Conservation (phyloP, 140 eudicot genomes). For the Oenanthe javanica region DNA sequence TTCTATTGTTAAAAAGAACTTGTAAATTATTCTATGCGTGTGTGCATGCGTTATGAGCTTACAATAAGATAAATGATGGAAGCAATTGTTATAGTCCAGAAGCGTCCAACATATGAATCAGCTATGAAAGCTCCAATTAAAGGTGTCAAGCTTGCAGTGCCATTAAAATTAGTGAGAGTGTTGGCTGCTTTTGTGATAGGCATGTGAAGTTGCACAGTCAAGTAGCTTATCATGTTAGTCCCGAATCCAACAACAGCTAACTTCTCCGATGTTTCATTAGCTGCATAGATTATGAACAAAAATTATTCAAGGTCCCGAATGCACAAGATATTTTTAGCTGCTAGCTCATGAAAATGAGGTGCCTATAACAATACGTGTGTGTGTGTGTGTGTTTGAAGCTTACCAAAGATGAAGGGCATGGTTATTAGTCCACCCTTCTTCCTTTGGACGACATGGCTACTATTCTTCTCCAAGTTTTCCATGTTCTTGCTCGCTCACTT, state of each 20-base stretch:
- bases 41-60: conserved; percentile 9
- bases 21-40: not conserved
- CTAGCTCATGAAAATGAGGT: not conserved
- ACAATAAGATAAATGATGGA: conserved; percentile 68
- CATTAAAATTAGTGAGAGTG: conserved; percentile 79
- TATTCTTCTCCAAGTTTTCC: conserved; percentile 24
- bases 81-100: conserved; percentile 88
- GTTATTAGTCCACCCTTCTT: conserved; percentile 76
- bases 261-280: conserved; percentile 21
- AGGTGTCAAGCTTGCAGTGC: conserved; percentile 87
- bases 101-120: conserved; percentile 77
- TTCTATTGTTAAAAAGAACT: not conserved
- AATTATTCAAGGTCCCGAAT: not conserved
- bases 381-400: conserved; percentile 7
- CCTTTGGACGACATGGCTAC: conserved; percentile 23
- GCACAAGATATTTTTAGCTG: not conserved
- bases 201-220: conserved; percentile 67
- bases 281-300: not conserved
- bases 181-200: conserved; percentile 87
- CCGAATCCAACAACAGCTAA: conserved; percentile 18
- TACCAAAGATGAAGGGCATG: conserved; percentile 98
- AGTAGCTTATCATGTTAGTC: conserved; percentile 85
- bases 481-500: not conserved
- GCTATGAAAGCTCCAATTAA: conserved; percentile 82
- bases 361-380: not conserved